These are phyloP conservation scores for Chenopodium formosanum DNA, from an alignment of 148 eudicot species.

Conservation along the genomic window DNA sequence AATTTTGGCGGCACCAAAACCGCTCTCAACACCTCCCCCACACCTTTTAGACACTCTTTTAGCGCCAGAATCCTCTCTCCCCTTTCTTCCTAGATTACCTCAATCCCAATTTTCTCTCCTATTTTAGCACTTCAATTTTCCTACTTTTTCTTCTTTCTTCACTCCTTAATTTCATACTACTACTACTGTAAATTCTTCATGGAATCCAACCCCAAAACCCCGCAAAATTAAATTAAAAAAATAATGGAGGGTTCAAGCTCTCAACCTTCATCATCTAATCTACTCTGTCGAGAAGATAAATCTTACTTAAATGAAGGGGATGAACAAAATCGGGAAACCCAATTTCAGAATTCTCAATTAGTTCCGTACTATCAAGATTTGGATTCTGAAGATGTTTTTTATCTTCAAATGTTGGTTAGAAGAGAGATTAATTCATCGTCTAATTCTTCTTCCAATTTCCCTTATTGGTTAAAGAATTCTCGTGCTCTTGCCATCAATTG, in stretches of 20 bases:
- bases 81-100: conserved; percentile 20
- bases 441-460: background rate
- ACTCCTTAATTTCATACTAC: background rate
- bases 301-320: conserved; percentile 26
- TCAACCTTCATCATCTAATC: conserved; percentile 13
- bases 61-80: conserved; percentile 26
- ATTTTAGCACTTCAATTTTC: background rate
- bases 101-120: conserved; percentile 3
- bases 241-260: conserved; percentile 21
- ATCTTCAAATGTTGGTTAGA: conserved; percentile 31
- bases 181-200: background rate
- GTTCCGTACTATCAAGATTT: background rate
- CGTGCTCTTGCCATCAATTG: conserved; percentile 45
- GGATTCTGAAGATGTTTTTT: conserved; percentile 40
- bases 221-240: background rate
- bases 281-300: conserved; percentile 49
- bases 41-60: conserved; percentile 8
- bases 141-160: background rate
- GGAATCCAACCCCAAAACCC: background rate
- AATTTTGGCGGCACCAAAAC: conserved; percentile 45
- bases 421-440: conserved; percentile 34
- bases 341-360: background rate
- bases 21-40: conserved; percentile 25
- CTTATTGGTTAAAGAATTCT: conserved; percentile 39
- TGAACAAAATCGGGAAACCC: background rate